These are phyloP conservation scores for Schizosaccharomyces octosporus DNA, from an alignment of 805 yeast genomes.

Conservation along the genomic window DNA sequence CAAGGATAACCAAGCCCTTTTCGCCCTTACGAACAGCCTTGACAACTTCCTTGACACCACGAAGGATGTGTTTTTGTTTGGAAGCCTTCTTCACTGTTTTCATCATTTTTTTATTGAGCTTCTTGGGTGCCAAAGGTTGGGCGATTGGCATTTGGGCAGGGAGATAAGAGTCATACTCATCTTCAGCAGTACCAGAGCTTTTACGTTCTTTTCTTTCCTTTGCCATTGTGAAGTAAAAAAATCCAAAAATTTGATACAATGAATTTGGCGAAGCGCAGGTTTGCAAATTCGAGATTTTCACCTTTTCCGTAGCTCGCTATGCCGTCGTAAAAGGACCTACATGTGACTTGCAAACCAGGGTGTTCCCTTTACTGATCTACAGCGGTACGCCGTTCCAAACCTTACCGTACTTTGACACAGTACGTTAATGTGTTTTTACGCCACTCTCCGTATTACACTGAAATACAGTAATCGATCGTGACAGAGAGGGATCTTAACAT, in stretches of 20 bases:
- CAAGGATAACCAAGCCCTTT: constrained; percentile 84
- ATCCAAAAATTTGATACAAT: too few species aligned
- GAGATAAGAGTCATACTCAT: constrained; percentile 77
- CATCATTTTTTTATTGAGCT: constrained; percentile 78
- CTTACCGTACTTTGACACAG: too few species aligned
- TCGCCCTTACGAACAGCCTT: constrained; percentile 95
- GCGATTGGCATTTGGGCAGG: constrained; percentile 85
- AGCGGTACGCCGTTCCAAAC: too few species aligned
- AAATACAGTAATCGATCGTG: too few species aligned
- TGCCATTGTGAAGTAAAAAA: background rate
- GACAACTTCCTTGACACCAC: constrained; percentile 97
- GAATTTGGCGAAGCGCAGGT: background rate
- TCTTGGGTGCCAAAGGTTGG: constrained; percentile 82
- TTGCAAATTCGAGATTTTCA: background rate
- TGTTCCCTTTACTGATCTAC: too few species aligned
- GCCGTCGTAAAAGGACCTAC: background rate
- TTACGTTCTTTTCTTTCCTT: background rate
- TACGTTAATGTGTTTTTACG: too few species aligned
- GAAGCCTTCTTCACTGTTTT: constrained; percentile 90
- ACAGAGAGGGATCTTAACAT: too few species aligned
- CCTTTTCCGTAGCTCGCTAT: background rate
- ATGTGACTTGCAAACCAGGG: background rate
- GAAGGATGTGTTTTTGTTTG: constrained; percentile 89
- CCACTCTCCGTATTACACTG: too few species aligned
- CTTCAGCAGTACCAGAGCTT: constrained; percentile 18